phyloP scores from a whole-genome alignment of 371 early-diverging fungal species.

The Mucor ambiguus region DNA sequence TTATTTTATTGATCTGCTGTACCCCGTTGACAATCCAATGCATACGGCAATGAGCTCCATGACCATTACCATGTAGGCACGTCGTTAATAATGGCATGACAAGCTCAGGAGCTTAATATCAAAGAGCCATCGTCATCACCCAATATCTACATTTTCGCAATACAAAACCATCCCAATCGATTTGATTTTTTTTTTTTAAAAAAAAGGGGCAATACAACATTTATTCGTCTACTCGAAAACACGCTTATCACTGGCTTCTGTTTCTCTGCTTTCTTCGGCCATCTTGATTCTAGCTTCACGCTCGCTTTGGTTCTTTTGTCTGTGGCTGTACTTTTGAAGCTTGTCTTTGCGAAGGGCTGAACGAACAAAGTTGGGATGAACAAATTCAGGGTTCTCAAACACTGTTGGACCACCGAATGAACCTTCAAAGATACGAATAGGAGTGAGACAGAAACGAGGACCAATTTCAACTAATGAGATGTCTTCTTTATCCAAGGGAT shows the following conservation, averaged over 20 bases:
- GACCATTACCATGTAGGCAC: no score
- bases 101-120: not conserved
- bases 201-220: slow-evolving; percentile 8
- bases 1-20: not conserved
- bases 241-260: slow-evolving; percentile 54
- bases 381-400: slow-evolving; percentile 88
- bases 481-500: slow-evolving; percentile 65
- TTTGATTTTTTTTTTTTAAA: not conserved
- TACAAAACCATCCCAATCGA: not conserved
- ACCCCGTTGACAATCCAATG: no score
- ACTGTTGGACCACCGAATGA: slow-evolving; percentile 91
- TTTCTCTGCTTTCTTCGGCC: slow-evolving; percentile 54
- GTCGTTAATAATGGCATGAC: not conserved
- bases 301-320: slow-evolving; percentile 48
- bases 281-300: slow-evolving; percentile 52
- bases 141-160: not conserved
- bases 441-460: slow-evolving; percentile 94
- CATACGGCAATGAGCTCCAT: no score
- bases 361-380: slow-evolving; percentile 76
- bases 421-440: slow-evolving; percentile 94
- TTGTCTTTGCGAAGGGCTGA: slow-evolving; percentile 53
- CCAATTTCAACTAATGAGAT: slow-evolving; percentile 94
- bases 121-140: no score
- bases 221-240: slow-evolving; percentile 53
- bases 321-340: slow-evolving; percentile 55